phyloP scores from a whole-genome alignment of 1,284 basidiomycete species.

The Marasmius fiardii region DNA sequence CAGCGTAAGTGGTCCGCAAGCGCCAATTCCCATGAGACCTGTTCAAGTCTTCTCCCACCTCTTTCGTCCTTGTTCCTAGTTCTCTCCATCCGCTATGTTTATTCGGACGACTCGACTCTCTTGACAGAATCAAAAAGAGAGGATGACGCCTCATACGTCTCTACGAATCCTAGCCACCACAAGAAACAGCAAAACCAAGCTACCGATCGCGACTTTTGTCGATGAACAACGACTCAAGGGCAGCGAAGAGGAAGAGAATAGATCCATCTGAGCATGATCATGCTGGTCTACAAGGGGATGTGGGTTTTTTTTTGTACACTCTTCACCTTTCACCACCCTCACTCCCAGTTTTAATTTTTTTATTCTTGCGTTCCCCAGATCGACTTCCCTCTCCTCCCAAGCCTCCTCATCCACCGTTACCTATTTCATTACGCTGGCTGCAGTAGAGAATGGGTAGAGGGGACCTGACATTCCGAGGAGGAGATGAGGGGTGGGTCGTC shows the following conservation, averaged over 20 bases:
- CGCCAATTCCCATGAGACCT: too few species aligned
- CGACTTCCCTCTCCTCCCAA: constrained; percentile 65
- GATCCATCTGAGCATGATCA: constrained; percentile 27
- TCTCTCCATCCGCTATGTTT: too few species aligned
- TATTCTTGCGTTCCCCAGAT: constrained; percentile 39
- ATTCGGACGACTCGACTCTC: neutral
- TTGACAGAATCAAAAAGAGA: constrained; percentile 3
- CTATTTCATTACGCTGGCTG: constrained; percentile 66
- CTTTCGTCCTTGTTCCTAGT: too few species aligned
- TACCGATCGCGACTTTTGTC: constrained; percentile 43
- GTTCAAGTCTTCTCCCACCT: too few species aligned
- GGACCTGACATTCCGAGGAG: neutral
- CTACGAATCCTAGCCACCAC: constrained; percentile 51
- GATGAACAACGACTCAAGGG: constrained; percentile 59
- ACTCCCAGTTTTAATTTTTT: constrained; percentile 15
- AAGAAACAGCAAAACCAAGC: constrained; percentile 38
- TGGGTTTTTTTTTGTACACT: constrained; percentile 38
- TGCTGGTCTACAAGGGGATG: constrained; percentile 30
- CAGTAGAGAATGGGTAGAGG: constrained; percentile 44
- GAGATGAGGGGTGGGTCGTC: constrained; percentile 41
- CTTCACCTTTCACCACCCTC: too few species aligned
- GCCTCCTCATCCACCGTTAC: constrained; percentile 60
- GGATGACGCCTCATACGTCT: constrained; percentile 60
- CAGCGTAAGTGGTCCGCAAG: too few species aligned
- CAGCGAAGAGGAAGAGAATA: constrained; percentile 63